Evolutionary conservation across 768 basidiomycete genomes (phyloP).

Genomic region (Leccinum subgranulosum): DNA sequence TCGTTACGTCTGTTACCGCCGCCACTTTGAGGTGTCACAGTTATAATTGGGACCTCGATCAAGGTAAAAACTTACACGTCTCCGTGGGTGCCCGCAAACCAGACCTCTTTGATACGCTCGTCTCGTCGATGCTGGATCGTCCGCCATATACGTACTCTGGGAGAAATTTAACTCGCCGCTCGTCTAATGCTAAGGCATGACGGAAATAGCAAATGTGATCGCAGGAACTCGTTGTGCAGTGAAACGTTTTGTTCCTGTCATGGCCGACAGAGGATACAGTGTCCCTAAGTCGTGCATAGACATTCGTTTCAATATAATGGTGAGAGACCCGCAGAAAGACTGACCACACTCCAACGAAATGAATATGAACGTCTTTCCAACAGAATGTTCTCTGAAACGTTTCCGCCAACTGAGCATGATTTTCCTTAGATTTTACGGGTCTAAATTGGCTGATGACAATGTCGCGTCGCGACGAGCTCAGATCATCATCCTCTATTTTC

Average conservation of each 20-base stretch:
- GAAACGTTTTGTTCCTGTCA: slow-evolving; percentile 28
- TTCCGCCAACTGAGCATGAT: slow-evolving; percentile 20
- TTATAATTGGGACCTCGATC: background rate
- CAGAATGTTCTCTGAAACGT: slow-evolving; percentile 38
- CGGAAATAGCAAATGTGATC: slow-evolving; percentile 42
- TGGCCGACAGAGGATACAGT: slow-evolving; percentile 46
- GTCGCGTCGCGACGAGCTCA: slow-evolving; percentile 4
- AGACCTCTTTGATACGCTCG: slow-evolving; percentile 37
- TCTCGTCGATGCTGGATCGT: slow-evolving; percentile 7
- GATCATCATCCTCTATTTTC: slow-evolving; percentile 18
- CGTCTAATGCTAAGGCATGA: slow-evolving; percentile 47
- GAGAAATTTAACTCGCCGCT: slow-evolving; percentile 45
- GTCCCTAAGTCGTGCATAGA: slow-evolving; percentile 32
- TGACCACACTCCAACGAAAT: slow-evolving; percentile 47
- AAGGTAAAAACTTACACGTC: slow-evolving; percentile 34
- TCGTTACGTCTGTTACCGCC: slow-evolving; percentile 29
- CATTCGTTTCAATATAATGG: background rate
- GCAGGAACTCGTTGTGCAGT: slow-evolving; percentile 28
- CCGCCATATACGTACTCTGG: slow-evolving; percentile 41
- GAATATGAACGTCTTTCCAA: slow-evolving; percentile 31
- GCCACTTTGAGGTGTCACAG: slow-evolving; percentile 13
- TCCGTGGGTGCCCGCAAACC: slow-evolving; percentile 41
- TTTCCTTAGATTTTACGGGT: slow-evolving; percentile 11
- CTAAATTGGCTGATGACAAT: slow-evolving; percentile 8
- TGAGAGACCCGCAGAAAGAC: background rate